phyloP scores from a whole-genome alignment of 495 filamentous ascomycete genomes.

The Aspergillus sclerotiicarbonarius region DNA sequence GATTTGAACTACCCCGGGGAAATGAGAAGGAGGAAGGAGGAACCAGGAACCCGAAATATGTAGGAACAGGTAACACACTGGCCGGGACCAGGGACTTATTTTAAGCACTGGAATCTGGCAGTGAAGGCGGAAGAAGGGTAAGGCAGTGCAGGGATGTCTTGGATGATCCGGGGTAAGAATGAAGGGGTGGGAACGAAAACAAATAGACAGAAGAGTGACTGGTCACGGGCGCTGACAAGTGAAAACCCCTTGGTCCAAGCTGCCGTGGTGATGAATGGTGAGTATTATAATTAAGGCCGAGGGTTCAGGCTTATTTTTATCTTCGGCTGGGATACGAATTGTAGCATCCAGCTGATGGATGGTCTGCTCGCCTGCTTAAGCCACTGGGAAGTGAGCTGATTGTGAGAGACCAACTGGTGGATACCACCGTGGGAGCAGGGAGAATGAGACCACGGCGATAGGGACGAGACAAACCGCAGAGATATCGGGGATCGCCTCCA shows the following conservation, averaged over 20 bases:
- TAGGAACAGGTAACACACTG: background rate
- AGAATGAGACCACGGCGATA: background rate
- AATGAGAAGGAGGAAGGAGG: background rate
- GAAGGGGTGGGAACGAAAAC: conserved; percentile 5
- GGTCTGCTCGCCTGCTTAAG: too few species aligned
- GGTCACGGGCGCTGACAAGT: background rate
- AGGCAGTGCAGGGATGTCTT: conserved; percentile 11
- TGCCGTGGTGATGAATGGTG: background rate
- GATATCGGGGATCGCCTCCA: too few species aligned
- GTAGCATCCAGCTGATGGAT: background rate
- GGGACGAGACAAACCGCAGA: background rate
- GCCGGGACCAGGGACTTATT: background rate
- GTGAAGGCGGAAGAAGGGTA: conserved; percentile 1
- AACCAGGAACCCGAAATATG: background rate
- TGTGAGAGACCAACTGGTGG: background rate
- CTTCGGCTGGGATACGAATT: background rate
- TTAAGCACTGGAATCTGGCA: background rate
- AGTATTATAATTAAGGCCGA: background rate
- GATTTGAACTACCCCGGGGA: background rate
- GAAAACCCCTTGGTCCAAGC: background rate
- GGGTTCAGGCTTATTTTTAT: background rate
- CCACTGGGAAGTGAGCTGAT: background rate
- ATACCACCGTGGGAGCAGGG: conserved; percentile 10
- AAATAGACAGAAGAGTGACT: conserved; percentile 3
- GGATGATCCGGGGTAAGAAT: conserved; percentile 8